These are phyloP conservation scores for Ochetophila trinervis DNA, from an alignment of 306 rosid species.

Conservation along the genomic window DNA sequence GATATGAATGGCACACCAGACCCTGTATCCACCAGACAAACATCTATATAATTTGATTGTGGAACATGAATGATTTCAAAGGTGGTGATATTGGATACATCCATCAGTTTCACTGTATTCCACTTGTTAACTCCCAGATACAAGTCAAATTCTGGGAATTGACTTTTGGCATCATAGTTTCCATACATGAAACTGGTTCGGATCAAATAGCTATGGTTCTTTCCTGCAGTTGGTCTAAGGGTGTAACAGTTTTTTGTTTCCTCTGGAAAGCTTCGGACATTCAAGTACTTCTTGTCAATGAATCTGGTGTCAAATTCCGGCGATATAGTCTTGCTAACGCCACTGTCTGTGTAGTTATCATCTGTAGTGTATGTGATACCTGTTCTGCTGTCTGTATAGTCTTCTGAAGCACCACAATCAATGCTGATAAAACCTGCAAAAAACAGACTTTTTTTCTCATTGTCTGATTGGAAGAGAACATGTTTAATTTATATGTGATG, in stretches of 20 bases:
- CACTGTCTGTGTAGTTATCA: constrained; percentile 9
- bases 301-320: background rate
- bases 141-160: constrained; percentile 20
- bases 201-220: constrained; percentile 24
- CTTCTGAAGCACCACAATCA: constrained; percentile 19
- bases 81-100: background rate
- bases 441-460: too few species aligned
- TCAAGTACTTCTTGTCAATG: constrained; percentile 1
- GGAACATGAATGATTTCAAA: constrained; percentile 28
- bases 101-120: constrained; percentile 11
- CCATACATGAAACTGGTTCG: constrained; percentile 30
- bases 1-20: constrained; percentile 26
- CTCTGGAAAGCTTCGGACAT: constrained; percentile 24
- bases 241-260: constrained; percentile 28
- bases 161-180: constrained; percentile 11
- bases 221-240: constrained; percentile 10
- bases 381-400: constrained; percentile 4
- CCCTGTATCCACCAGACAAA: constrained; percentile 22
- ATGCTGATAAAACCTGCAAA: constrained; percentile 24
- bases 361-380: constrained; percentile 17
- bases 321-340: constrained; percentile 5
- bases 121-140: constrained; percentile 28
- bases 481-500: too few species aligned
- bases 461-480: too few species aligned
- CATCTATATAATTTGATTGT: background rate